Evolutionary conservation across 202 grass and related monocot genomes (phyloP).

Genomic region (Cymbopogon flexuosus): DNA sequence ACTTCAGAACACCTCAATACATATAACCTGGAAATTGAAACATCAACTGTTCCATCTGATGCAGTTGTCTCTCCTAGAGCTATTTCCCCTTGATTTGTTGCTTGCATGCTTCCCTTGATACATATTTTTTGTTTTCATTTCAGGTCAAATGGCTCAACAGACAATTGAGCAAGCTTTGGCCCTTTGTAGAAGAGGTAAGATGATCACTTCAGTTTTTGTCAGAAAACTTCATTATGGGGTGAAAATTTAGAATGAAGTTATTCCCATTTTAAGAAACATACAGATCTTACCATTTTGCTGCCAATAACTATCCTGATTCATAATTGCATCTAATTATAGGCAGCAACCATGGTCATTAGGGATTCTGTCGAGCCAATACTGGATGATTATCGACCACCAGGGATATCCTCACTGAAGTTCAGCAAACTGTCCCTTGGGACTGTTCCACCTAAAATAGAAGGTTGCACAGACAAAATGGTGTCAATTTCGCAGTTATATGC

Average conservation of each 20-base stretch:
- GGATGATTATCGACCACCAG: conserved; percentile 74
- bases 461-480: conserved; percentile 26
- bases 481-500: background rate
- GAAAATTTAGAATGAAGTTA: background rate
- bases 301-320: conserved; percentile 23
- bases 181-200: conserved; percentile 74
- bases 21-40: background rate
- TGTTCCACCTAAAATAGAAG: conserved; percentile 92
- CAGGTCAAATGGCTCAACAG: conserved; percentile 98
- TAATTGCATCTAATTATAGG: conserved; percentile 44
- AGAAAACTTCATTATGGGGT: background rate
- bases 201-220: conserved; percentile 5
- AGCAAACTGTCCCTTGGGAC: conserved; percentile 85
- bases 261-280: background rate
- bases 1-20: background rate
- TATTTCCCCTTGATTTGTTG: background rate
- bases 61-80: background rate
- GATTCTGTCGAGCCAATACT: conserved; percentile 95
- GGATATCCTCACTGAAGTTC: conserved; percentile 91
- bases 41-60: background rate
- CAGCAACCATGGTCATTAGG: conserved; percentile 82
- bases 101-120: conserved; percentile 14
- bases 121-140: conserved; percentile 26
- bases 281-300: background rate
- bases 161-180: conserved; percentile 83